Base-by-base conservation (phyloP, 345 rosid species). In the Erysimum cheiranthoides region DNA sequence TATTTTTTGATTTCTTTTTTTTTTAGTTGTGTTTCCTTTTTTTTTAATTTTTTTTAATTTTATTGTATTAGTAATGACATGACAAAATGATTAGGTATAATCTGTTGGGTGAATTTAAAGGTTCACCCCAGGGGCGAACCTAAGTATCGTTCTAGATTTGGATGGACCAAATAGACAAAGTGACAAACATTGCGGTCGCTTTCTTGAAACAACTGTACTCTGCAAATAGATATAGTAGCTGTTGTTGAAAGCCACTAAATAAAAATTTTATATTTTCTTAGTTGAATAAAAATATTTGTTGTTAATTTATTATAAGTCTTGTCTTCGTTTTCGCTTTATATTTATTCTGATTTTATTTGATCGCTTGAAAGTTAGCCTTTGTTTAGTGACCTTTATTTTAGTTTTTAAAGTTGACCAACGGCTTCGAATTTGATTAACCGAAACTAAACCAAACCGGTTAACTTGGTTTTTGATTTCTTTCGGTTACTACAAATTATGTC, bases 161-260 rank as follows among this genome's bases (percentile, higher is more conserved):
- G 53, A 58, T 66, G 73, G 78, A 47, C 71, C 71, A 35, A 57
- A 16, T 51, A 16, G n/a, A 73, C 36, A 13, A 21, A 21, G 1
- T 21, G 11, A 73, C 36, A 13, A 42, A 53, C 57, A 14, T 36
- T 32, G 70, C 56, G 46, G 73, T 68, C 79, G 12, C n/a, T 75
- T 40, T 59, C 45, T 18, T 4, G 30, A 7, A 60, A 75, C 73
- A 75, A 68, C 78, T 74, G 78, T 66, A 66, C 60, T 66, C 17
- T 46, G 73, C 78, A 27, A 59, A 47, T 49, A 18, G 6, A 58
- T 16, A n/a, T 70, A 34, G 40, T 13, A 59, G 68, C 61, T 50
- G 62, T 68, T 4, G 35, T 9, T 74, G 73, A 74, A 74, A 65
- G 58, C 18, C 28, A 67, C 31, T 45, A 9, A 43, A 64, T 46